Evolutionary conservation across 1,139 yeast genomes (phyloP).

Genomic region (Debaryomyces fabryi): DNA sequence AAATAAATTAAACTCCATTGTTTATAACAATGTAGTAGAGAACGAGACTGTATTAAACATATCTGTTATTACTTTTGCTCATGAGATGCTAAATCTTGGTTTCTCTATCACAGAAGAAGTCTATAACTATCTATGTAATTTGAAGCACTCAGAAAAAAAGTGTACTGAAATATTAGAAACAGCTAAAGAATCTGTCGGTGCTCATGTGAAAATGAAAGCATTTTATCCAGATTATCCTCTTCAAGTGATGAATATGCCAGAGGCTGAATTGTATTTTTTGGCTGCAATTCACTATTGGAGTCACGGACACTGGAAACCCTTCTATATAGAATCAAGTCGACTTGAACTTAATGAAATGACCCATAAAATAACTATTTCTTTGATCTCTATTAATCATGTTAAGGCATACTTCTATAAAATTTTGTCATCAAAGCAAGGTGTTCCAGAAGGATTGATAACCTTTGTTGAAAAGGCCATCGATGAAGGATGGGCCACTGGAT

Average conservation of each 20-base stretch:
- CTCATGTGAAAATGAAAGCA: constrained; percentile 3
- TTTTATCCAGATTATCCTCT: constrained; percentile 15
- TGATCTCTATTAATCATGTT: constrained; percentile 7
- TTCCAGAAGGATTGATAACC: not conserved
- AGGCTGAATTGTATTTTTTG: constrained; percentile 10
- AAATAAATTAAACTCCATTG: not conserved
- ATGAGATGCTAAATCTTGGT: not conserved
- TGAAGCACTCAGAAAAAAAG: not conserved
- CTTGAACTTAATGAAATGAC: constrained; percentile 7
- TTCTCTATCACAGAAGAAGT: not conserved
- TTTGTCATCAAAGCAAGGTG: constrained; percentile 11
- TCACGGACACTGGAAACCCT: constrained; percentile 8
- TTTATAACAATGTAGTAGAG: not conserved
- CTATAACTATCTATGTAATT: not conserved
- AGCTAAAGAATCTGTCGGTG: constrained; percentile 10
- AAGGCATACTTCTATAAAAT: constrained; percentile 11
- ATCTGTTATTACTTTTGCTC: not conserved
- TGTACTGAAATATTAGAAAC: not conserved
- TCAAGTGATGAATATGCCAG: constrained; percentile 13
- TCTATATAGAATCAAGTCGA: constrained; percentile 8
- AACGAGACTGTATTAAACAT: not conserved
- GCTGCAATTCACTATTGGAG: constrained; percentile 14
- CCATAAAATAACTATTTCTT: not conserved
- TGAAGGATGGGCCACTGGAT: constrained; percentile 11
- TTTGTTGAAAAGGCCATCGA: not conserved